Percentiles rank a stretch among this genome's conserved stretches.
These are phyloP conservation scores for Stentor roeselii DNA, from an alignment of 73 alveolate species.

Conservation along the genomic window DNA sequence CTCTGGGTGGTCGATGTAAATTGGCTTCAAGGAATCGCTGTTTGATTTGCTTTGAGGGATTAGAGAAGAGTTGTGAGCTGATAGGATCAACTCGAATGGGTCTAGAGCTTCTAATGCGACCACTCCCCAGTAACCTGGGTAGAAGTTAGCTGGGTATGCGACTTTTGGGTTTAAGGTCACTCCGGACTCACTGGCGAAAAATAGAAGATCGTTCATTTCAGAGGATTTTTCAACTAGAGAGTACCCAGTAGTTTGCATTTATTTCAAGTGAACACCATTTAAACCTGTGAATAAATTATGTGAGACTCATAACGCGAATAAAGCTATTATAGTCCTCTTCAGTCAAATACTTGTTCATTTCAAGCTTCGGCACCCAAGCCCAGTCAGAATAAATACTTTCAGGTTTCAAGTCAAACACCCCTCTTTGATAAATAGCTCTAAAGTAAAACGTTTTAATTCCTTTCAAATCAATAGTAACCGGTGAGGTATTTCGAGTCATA, in stretches of 20 bases:
- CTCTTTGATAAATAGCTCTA: not conserved
- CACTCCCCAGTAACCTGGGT: not conserved
- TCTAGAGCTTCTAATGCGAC: not conserved
- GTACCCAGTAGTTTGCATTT: too few relatives aligned
- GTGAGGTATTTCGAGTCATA: not conserved
- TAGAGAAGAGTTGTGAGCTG: not conserved
- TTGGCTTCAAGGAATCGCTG: not conserved
- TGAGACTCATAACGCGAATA: slow-evolving; percentile 3
- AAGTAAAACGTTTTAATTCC: slow-evolving; percentile 15
- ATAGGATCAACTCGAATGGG: not conserved
- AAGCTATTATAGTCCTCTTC: not conserved
- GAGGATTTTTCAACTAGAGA: not conserved
- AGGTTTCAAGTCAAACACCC: not conserved
- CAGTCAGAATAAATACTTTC: not conserved
- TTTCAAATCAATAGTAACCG: not conserved
- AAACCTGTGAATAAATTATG: too few relatives aligned
- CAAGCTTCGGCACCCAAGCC: slow-evolving; percentile 25
- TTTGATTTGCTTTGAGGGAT: not conserved
- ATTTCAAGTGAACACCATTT: too few relatives aligned
- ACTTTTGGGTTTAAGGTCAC: not conserved
- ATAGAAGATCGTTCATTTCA: not conserved
- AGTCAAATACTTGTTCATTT: not conserved
- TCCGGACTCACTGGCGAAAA: not conserved
- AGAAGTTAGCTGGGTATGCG: not conserved
- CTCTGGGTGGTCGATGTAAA: not conserved